Percentiles rank a stretch among this genome's conserved stretches.
These are phyloP conservation scores for Fonsecaea monophora DNA, from an alignment of 2,329 filamentous ascomycete genomes.

Conservation along the genomic window DNA sequence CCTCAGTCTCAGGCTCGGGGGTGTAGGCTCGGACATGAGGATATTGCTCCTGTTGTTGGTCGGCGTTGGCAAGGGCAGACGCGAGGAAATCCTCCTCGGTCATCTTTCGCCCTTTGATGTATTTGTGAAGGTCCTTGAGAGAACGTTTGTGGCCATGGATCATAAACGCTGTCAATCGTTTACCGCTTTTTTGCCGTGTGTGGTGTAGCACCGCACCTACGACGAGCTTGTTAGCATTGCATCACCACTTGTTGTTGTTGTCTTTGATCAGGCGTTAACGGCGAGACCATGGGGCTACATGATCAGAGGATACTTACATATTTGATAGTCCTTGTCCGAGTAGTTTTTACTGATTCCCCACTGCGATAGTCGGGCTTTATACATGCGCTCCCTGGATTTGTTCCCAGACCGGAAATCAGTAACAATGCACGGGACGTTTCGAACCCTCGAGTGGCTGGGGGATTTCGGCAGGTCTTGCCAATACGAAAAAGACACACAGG, in stretches of 20 bases:
- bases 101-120: slow-evolving; percentile 41
- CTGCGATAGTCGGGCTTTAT: slow-evolving; percentile 38
- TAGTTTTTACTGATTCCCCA: slow-evolving; percentile 41
- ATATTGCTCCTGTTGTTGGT: slow-evolving; percentile 31
- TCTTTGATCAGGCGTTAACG: no score
- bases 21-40: slow-evolving; percentile 39
- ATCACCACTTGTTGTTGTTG: background rate
- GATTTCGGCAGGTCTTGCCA: background rate
- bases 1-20: slow-evolving; percentile 32
- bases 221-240: background rate
- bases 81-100: slow-evolving; percentile 38
- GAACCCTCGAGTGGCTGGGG: slow-evolving; percentile 19
- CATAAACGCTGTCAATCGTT: slow-evolving; percentile 35
- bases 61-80: slow-evolving; percentile 32
- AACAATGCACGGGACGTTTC: slow-evolving; percentile 1
- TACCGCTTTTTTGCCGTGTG: slow-evolving; percentile 36
- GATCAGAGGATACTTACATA: slow-evolving; percentile 21
- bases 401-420: slow-evolving; percentile 11
- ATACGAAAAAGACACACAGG: background rate
- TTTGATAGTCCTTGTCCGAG: slow-evolving; percentile 41
- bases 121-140: slow-evolving; percentile 39
- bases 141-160: slow-evolving; percentile 39
- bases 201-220: slow-evolving; percentile 34
- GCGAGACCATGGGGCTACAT: no score
- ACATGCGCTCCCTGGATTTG: slow-evolving; percentile 33